Base-by-base conservation (phyloP, 495 filamentous ascomycete genomes). In the Tirmania nivea region DNA sequence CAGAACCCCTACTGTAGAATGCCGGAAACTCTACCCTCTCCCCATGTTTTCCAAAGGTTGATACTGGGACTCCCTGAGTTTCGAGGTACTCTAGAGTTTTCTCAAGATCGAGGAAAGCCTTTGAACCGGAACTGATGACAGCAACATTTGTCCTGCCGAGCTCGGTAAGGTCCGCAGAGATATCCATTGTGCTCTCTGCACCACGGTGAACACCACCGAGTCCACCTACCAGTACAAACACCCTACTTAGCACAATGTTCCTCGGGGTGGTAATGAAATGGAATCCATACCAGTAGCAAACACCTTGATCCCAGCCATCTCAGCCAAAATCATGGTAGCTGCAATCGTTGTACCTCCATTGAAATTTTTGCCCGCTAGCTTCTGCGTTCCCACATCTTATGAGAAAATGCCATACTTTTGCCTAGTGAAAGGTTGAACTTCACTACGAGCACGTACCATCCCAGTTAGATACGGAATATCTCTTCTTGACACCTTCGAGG, bases 161-260 rank as follows among this genome's bases (percentile, higher is more conserved):
- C 69, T 97, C 90, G 4, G 84, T 94, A 52, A 97, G 71, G 67
- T 97, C 90, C 34, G 90, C 90, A 55, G 87, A 94, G 50, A 96
- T 79, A 64, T 97, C 90, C 78, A 94, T 81, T 0, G 81, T 83
- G 53, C 72, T 73, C 65, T 94, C 81, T 14, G 76, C 89, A 49
- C 84, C 90, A 20, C 86, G 75, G 65, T 97, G 90, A n/a, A 97
- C 90, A 50, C 90, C 90, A 55, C 90, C 87, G 57, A 81, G 67
- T 10, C 80, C 76, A 10, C 75, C 39, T 45, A 14, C 17, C 14
- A 45, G 36, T 45, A 45, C 12, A 3, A 45, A 45, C 9, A 14
- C 12, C 14, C 39, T 8, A 45, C 25, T 45, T 14, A 45, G 59
- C 42, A 49, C 35, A 62, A 52, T 55, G 50, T 55, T 35, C 12